Percentiles rank a stretch among this genome's conserved stretches.
Evolutionary conservation across 192 early-diverging fungal species (phyloP).

Genomic region (Gaertneriomyces sp.): DNA sequence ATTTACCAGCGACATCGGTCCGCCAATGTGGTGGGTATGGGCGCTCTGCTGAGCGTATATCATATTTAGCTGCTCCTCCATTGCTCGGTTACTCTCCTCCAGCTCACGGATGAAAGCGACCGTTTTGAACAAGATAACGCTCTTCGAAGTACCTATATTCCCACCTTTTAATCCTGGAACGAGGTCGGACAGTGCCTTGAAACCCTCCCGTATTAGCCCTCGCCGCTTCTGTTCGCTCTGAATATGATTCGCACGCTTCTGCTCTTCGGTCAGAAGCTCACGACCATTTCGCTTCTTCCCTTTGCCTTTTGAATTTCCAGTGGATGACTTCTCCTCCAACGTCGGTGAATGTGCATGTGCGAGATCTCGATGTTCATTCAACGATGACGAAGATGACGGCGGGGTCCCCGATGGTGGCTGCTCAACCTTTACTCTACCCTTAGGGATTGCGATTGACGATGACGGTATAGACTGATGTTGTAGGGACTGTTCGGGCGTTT

Average conservation of each 20-base stretch:
- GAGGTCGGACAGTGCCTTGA: slow-evolving; percentile 28
- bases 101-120: slow-evolving; percentile 62
- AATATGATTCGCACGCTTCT: slow-evolving; percentile 73
- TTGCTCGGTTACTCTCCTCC: slow-evolving; percentile 53
- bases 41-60: slow-evolving; percentile 3
- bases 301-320: slow-evolving; percentile 9
- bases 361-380: not conserved
- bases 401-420: not conserved
- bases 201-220: slow-evolving; percentile 54
- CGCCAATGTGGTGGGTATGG: no score
- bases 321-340: no score
- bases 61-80: slow-evolving; percentile 35
- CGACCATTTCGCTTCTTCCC: slow-evolving; percentile 29
- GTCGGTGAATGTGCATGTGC: not conserved
- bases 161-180: slow-evolving; percentile 35
- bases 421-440: not conserved
- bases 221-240: slow-evolving; percentile 71
- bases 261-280: slow-evolving; percentile 71
- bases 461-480: no score
- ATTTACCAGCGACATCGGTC: no score
- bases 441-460: not conserved
- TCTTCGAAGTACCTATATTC: slow-evolving; percentile 59
- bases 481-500: no score
- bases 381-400: not conserved
- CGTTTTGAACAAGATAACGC: slow-evolving; percentile 63